Conservation (phyloP, 176 grass and related monocot genomes). For the Triticum turgidum region DNA sequence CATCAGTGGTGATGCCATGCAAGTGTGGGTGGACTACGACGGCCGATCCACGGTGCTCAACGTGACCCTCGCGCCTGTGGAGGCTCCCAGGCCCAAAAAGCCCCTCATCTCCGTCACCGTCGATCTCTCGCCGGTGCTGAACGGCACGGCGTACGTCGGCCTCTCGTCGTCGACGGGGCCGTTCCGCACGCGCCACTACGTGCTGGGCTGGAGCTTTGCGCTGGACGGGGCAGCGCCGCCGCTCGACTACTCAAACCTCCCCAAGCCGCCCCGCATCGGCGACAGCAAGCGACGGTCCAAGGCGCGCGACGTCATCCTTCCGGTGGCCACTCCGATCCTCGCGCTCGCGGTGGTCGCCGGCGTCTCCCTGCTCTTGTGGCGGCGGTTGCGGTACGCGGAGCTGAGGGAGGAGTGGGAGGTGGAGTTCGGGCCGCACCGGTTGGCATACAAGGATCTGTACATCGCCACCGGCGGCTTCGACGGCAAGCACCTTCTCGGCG, state of each 20-base stretch:
- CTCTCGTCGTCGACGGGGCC: conserved; percentile 49
- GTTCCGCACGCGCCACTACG: conserved; percentile 52
- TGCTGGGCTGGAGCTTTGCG: conserved; percentile 81
- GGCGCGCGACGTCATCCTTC: conserved; percentile 18
- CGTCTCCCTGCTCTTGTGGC: too few relatives aligned
- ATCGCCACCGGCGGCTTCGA: conserved; percentile 38
- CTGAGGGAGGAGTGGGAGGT: too few relatives aligned
- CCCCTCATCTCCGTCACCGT: conserved; percentile 33
- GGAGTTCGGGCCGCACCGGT: too few relatives aligned
- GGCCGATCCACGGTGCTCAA: too few relatives aligned
- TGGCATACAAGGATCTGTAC: background rate
- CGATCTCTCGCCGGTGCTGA: conserved; percentile 38
- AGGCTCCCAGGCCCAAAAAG: conserved; percentile 10
- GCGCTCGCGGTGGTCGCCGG: too few relatives aligned
- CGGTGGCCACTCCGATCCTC: background rate
- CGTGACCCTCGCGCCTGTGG: too few relatives aligned
- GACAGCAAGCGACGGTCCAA: conserved; percentile 29
- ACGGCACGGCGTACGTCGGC: conserved; percentile 21
- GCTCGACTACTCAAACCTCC: conserved; percentile 44
- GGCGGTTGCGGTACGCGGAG: too few relatives aligned
- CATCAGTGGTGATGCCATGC: too few relatives aligned
- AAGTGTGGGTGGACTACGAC: too few relatives aligned
- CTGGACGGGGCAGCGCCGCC: conserved; percentile 39
- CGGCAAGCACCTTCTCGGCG: conserved; percentile 28
- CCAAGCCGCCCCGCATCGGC: conserved; percentile 1